These are phyloP conservation scores for Vinca minor DNA, from an alignment of 257 asterid genomes.

Conservation along the genomic window DNA sequence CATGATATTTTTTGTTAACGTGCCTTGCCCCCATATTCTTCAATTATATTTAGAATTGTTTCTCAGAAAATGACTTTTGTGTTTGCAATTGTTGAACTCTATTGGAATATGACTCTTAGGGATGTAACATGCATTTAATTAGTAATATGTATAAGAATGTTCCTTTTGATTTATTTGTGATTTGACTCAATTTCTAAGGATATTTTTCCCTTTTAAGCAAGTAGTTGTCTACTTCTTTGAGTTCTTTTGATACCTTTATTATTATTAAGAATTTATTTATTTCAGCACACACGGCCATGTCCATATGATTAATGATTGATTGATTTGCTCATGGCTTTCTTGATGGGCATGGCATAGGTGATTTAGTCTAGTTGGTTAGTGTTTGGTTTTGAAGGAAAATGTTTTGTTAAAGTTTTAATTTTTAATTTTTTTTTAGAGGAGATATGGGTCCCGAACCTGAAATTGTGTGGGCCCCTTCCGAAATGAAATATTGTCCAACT, in stretches of 20 bases:
- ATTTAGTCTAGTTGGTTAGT: too few relatives aligned
- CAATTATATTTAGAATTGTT: neutral
- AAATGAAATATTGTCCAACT: too few relatives aligned
- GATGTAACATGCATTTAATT: slow-evolving; percentile 1
- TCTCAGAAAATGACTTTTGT: neutral
- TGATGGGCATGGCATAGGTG: too few relatives aligned
- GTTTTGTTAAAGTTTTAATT: too few relatives aligned
- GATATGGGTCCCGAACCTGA: too few relatives aligned
- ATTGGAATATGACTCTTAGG: neutral
- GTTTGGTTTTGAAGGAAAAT: too few relatives aligned
- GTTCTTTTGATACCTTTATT: too few relatives aligned
- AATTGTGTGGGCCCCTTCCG: too few relatives aligned
- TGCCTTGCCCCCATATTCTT: neutral
- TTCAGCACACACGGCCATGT: neutral
- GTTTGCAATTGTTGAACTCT: neutral
- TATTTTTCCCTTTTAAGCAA: neutral
- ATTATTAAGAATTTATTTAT: neutral
- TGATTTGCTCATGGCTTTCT: neutral
- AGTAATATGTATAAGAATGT: neutral
- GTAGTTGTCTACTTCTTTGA: neutral
- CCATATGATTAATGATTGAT: neutral
- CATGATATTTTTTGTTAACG: neutral
- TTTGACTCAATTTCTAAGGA: neutral
- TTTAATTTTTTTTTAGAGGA: too few relatives aligned
- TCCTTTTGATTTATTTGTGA: neutral